Evolutionary conservation across 305 asterid species (phyloP), one percentile per base, ranked within the genome.

Genomic region (Solanum hybrid): DNA sequence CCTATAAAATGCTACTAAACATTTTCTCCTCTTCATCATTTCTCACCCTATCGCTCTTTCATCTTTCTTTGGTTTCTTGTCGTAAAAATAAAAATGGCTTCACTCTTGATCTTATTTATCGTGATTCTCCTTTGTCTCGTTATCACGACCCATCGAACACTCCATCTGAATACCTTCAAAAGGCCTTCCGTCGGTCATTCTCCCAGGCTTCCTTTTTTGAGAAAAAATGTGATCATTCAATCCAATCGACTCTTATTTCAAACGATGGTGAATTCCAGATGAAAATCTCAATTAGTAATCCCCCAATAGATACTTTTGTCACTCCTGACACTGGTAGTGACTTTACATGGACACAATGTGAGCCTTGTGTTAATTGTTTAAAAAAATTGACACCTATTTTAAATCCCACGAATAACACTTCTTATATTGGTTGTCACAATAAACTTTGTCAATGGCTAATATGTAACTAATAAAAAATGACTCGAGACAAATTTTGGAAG

Each of bases 211-310:
- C 34, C 2, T 35, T 42, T 16, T 73, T 87, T 5, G 79, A 64
- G 82, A 10, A 72, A 5, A 10, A 7, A 3, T 17, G 46, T 20
- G 22, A 11, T 5, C 3, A 72, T 12, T 6, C 20, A 40, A 26
- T 88, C 22, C 86, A 75, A 32, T 42, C 51, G 11, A 16, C 8
- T 38, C 3, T 88, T 32, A 11, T 1, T 3, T 35, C 64, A 26
- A 35, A 2, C 7, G 13, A 3, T 0, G 98, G 94, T 0, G 95
- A 93, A 29, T 96, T 93, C 85, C 86, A 94, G 1, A 92, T 95
- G 95, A 92, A 91, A 46, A 36, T 93, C 31, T 6, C 76, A 6
- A 79, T 96, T n/a, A 98, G 97, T 11, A 93, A 94, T 1, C 97
- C 98, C 7, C 95, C 97, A 0, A 87, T 92, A 8, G 92, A 92